These are phyloP conservation scores for Halenospora varia DNA, from an alignment of 495 filamentous ascomycete genomes.

Conservation along the genomic window DNA sequence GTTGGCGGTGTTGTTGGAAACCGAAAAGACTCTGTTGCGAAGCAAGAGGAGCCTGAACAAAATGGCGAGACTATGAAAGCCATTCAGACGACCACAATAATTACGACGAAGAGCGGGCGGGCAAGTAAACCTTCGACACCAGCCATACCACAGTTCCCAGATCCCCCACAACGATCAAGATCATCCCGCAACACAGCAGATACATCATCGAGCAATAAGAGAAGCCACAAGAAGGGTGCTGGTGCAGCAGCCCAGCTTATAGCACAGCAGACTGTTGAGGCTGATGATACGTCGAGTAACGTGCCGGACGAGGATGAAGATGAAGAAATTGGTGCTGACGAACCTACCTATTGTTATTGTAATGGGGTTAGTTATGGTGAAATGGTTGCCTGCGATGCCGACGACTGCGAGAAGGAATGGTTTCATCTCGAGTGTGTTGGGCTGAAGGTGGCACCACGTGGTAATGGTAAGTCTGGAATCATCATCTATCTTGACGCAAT, in stretches of 20 bases:
- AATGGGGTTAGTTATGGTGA: slow-evolving; percentile 90
- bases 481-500: background rate
- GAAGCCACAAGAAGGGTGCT: slow-evolving; percentile 66
- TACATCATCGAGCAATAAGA: slow-evolving; percentile 42
- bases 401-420: slow-evolving; percentile 86
- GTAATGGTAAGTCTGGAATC: slow-evolving; percentile 63
- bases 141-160: slow-evolving; percentile 46
- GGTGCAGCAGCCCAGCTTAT: slow-evolving; percentile 35
- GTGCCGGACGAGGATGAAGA: slow-evolving; percentile 53
- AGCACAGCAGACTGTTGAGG: slow-evolving; percentile 31
- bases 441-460: slow-evolving; percentile 76
- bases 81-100: slow-evolving; percentile 8
- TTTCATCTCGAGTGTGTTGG: slow-evolving; percentile 94
- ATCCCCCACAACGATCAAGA: slow-evolving; percentile 34
- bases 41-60: slow-evolving; percentile 24
- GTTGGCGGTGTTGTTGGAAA: slow-evolving; percentile 12
- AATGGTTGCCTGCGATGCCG: slow-evolving; percentile 97
- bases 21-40: slow-evolving; percentile 18
- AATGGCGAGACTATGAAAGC: slow-evolving; percentile 19
- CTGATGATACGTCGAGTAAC: slow-evolving; percentile 34
- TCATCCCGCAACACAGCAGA: slow-evolving; percentile 32
- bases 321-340: slow-evolving; percentile 71
- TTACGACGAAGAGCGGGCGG: slow-evolving; percentile 52
- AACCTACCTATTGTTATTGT: slow-evolving; percentile 90
- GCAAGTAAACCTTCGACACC: slow-evolving; percentile 64